Base-by-base conservation (phyloP, 2,329 filamentous ascomycete genomes). In the Colletotrichum navitas region DNA sequence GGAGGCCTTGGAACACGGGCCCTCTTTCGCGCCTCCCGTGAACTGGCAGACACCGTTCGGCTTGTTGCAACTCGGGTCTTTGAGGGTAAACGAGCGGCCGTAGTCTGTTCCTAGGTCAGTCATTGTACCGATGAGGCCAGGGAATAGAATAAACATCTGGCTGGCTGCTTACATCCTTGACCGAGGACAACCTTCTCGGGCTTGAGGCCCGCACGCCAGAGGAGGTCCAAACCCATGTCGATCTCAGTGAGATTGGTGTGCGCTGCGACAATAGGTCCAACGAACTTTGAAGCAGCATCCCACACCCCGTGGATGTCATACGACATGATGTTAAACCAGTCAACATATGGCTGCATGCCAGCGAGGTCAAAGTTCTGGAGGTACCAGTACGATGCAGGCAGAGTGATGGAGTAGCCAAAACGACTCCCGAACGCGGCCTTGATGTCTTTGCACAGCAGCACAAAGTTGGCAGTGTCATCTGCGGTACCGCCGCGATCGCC, bases 151-250 rank as follows among this genome's bases (percentile, higher is more conserved):
- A 12, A 1, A 43, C 7, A 3, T 18, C 5, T 21, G 41, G 16
- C 16, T 43, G 2, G 6, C 32, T 16, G 18, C 55, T 5, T 34
- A 84, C 86, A 3, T 76, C 83, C 3, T 82, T 43, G 1, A 10
- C 86, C 86, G 1, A 88, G 66, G 6, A 76, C 77, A 8, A 89
- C 77, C 47, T 85, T 83, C 0, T 70, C 56, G 0, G 86, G 81
- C 2, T 78, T 68, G 24, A 89, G 78, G 36, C 81, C 74, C 39
- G 80, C 82, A 7, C 83, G 78, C 85, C 86, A 88, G 3, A 89
- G 75, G 0, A 88, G 81, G 1, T 86, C 80, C 0, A 87, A 65
- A 0, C 76, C 77, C 0, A 74, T 34, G 2, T 83, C 74, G 41
- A 86, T 85, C 73, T 87, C 84, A 0, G 83, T 85, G 8, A 86